A percentile compares a stretch with the other conserved stretches of the same genome.
Evolutionary conservation across 2,329 filamentous ascomycete genomes (phyloP).

Genomic region (Neoscytalidium dimidiatum): DNA sequence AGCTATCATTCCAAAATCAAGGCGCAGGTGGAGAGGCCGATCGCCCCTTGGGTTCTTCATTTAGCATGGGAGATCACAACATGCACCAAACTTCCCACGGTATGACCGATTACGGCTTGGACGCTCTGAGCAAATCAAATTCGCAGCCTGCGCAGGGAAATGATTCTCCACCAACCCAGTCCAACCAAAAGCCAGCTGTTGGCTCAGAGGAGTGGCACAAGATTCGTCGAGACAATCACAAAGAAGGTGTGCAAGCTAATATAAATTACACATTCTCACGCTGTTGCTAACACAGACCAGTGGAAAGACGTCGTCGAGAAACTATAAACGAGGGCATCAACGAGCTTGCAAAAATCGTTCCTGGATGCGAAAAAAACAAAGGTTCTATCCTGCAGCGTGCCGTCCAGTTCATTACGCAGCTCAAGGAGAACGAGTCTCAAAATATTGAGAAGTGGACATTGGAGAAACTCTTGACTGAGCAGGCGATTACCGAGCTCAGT

Average conservation of each 20-base stretch:
- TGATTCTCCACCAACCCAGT: constrained; percentile 37
- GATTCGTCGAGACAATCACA: constrained; percentile 95
- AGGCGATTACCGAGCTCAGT: constrained; percentile 85
- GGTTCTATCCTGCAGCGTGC: constrained; percentile 92
- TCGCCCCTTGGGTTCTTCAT: constrained; percentile 38
- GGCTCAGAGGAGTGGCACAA: constrained; percentile 98
- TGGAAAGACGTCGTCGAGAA: constrained; percentile 92
- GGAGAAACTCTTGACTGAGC: constrained; percentile 86
- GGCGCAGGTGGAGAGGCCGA: constrained; percentile 45
- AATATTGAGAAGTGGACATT: constrained; percentile 95
- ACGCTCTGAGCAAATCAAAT: constrained; percentile 52
- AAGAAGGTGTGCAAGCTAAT: constrained; percentile 71
- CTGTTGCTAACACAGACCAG: constrained; percentile 49
- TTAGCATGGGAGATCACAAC: constrained; percentile 44
- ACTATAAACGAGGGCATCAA: constrained; percentile 99
- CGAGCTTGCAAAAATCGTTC: constrained; percentile 95
- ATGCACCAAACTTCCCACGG: constrained; percentile 38
- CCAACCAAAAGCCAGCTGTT: constrained; percentile 73
- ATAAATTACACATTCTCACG: constrained; percentile 22
- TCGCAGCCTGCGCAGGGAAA: constrained; percentile 24
- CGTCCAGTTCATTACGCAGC: constrained; percentile 89
- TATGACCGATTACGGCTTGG: constrained; percentile 47
- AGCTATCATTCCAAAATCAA: constrained; percentile 53
- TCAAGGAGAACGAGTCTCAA: constrained; percentile 90
- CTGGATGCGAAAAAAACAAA: constrained; percentile 98